Percentiles rank a stretch among this genome's conserved stretches.
Conservation (phyloP, 805 yeast genomes). For the Wilhelminamyces savonicus region DNA sequence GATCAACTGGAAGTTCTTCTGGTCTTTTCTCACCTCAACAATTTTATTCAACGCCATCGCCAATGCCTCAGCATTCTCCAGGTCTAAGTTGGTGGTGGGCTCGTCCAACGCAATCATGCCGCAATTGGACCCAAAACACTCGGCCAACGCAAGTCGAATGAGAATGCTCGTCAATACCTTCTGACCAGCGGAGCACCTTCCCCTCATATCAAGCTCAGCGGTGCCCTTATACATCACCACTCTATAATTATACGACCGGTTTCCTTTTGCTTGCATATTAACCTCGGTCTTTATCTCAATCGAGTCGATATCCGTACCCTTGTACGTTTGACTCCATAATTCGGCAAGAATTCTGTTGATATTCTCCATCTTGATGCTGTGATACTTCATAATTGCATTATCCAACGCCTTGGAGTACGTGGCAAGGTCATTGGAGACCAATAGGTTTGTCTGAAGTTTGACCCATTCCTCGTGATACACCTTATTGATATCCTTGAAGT, state of each 20-base stretch:
- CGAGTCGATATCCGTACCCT: slow-evolving; percentile 92
- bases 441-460: slow-evolving; percentile 64
- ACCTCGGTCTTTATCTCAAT: slow-evolving; percentile 82
- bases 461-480: slow-evolving; percentile 67
- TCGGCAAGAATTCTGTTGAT: slow-evolving; percentile 85
- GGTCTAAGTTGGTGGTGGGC: slow-evolving; percentile 94
- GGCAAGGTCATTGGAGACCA: slow-evolving; percentile 74
- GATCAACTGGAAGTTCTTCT: slow-evolving; percentile 86
- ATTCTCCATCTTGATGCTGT: slow-evolving; percentile 85
- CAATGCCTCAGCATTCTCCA: slow-evolving; percentile 79
- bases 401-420: slow-evolving; percentile 84
- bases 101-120: slow-evolving; percentile 96
- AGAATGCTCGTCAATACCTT: slow-evolving; percentile 89
- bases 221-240: slow-evolving; percentile 94
- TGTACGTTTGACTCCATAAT: slow-evolving; percentile 89
- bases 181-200: slow-evolving; percentile 97
- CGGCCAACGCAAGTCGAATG: slow-evolving; percentile 86
- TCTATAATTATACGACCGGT: slow-evolving; percentile 79
- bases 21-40: slow-evolving; percentile 67
- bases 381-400: slow-evolving; percentile 89
- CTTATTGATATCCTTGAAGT: slow-evolving; percentile 61
- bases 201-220: slow-evolving; percentile 94
- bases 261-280: slow-evolving; percentile 40
- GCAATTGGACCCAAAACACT: slow-evolving; percentile 90
- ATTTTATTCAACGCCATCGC: slow-evolving; percentile 75